Evolutionary conservation across 352 stramenopile species (phyloP).

Genomic region (Phytopythium cucurbitacearum): DNA sequence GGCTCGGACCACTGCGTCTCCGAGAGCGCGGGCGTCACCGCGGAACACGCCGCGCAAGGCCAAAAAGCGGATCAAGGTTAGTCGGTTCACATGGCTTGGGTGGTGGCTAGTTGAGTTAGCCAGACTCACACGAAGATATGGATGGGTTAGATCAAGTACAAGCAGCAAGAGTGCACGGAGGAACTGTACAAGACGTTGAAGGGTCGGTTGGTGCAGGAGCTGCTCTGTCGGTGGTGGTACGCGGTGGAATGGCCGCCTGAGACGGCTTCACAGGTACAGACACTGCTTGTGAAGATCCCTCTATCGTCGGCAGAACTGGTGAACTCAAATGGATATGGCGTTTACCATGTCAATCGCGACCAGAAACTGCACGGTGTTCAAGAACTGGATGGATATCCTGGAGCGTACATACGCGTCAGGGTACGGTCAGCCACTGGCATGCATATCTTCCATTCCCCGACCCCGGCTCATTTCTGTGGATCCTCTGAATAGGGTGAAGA

Average conservation of each 20-base stretch:
- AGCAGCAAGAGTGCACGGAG: slow-evolving; percentile 82
- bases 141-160: slow-evolving; percentile 61
- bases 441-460: no score
- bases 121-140: background rate
- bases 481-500: slow-evolving; percentile 48
- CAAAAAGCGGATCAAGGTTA: slow-evolving; percentile 71
- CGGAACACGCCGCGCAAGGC: slow-evolving; percentile 24
- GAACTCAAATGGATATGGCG: background rate
- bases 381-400: slow-evolving; percentile 77
- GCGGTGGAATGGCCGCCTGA: slow-evolving; percentile 69
- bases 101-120: slow-evolving; percentile 1
- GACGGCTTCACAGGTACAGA: slow-evolving; percentile 12
- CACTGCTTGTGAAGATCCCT: slow-evolving; percentile 11
- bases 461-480: background rate
- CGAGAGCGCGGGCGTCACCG: slow-evolving; percentile 7
- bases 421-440: slow-evolving; percentile 14
- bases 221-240: slow-evolving; percentile 87
- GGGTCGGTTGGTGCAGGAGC: slow-evolving; percentile 63
- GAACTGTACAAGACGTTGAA: slow-evolving; percentile 80
- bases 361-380: slow-evolving; percentile 72
- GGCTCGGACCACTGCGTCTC: slow-evolving; percentile 2
- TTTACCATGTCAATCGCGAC: background rate
- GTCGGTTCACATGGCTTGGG: slow-evolving; percentile 5
- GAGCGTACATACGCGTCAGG: slow-evolving; percentile 78
- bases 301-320: background rate